Percentiles rank a stretch among this genome's conserved stretches.
phyloP scores from a whole-genome alignment of 805 yeast species.

The Kodamaea kaohsiungensis region DNA sequence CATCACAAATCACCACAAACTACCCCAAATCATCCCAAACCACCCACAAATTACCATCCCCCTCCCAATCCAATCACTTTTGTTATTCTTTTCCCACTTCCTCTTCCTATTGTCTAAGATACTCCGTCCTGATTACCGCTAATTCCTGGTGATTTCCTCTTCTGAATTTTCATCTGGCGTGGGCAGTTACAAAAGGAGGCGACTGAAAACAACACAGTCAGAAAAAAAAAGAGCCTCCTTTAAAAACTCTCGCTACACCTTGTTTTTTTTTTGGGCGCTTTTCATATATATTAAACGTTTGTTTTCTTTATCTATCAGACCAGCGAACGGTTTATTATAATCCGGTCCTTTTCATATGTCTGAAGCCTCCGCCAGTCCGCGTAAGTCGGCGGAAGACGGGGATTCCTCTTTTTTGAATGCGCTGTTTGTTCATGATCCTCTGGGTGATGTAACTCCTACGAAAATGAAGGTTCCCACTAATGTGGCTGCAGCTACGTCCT shows the following conservation, averaged over 20 bases:
- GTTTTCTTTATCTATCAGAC: constrained; percentile 4
- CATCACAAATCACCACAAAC: too few relatives aligned
- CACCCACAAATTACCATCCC: too few relatives aligned
- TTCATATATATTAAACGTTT: constrained; percentile 1
- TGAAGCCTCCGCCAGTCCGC: constrained; percentile 7
- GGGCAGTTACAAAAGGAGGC: not conserved
- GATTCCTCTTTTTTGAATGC: constrained; percentile 7
- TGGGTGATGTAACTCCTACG: constrained; percentile 6
- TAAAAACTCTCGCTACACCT: not conserved
- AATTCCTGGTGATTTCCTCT: too few relatives aligned
- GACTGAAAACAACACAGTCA: not conserved
- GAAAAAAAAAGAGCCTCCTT: not conserved
- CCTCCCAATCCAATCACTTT: too few relatives aligned
- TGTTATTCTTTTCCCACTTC: not conserved
- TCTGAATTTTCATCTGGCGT: not conserved
- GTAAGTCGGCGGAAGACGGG: constrained; percentile 5
- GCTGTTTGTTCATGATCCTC: constrained; percentile 7
- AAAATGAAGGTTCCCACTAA: constrained; percentile 7
- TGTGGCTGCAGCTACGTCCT: not conserved
- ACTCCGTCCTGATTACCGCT: not conserved
- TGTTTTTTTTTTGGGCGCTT: constrained; percentile 5
- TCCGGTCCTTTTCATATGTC: constrained; percentile 1
- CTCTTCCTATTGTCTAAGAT: not conserved
- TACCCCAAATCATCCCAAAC: too few relatives aligned
- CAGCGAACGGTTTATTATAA: not conserved